phyloP scores from a whole-genome alignment of 768 basidiomycete species.

The Leccinum sublutescens region DNA sequence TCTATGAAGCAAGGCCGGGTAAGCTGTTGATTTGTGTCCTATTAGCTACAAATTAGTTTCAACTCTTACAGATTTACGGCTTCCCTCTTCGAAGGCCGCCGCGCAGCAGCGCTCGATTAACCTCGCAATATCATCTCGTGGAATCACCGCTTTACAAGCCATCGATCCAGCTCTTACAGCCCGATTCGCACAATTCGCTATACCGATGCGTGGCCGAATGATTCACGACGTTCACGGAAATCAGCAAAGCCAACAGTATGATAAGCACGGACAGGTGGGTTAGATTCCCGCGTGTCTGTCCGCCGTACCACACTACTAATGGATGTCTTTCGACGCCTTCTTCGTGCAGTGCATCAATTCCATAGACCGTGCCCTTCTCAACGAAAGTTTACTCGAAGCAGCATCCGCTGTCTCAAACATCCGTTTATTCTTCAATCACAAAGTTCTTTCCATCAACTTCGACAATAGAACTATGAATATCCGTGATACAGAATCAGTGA shows the following conservation, averaged over 20 bases:
- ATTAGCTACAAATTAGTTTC: conserved; percentile 9
- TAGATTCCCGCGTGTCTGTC: conserved; percentile 27
- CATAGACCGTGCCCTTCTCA: conserved; percentile 85
- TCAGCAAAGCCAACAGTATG: conserved; percentile 83
- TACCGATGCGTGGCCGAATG: conserved; percentile 96
- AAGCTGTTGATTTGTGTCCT: conserved; percentile 18
- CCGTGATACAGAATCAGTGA: conserved; percentile 43
- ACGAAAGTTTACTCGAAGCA: conserved; percentile 80
- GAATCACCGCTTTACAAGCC: conserved; percentile 81
- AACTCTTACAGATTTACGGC: conserved; percentile 60
- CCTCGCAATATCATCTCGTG: conserved; percentile 91
- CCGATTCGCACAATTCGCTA: conserved; percentile 71
- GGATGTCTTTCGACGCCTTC: conserved; percentile 22
- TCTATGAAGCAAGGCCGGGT: conserved; percentile 84
- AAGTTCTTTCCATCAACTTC: conserved; percentile 76
- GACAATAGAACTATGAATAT: conserved; percentile 55
- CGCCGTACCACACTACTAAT: conserved; percentile 22
- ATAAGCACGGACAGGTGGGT: conserved; percentile 81
- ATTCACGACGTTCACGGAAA: conserved; percentile 77
- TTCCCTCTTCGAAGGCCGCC: conserved; percentile 62
- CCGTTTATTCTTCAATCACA: conserved; percentile 75
- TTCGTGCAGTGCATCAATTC: conserved; percentile 84
- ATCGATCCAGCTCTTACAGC: conserved; percentile 71
- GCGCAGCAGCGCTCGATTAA: conserved; percentile 89
- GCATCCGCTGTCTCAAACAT: conserved; percentile 62